Base-by-base conservation (phyloP, 1,139 yeast genomes). In the Blastobotrys raffinosifermentans region DNA sequence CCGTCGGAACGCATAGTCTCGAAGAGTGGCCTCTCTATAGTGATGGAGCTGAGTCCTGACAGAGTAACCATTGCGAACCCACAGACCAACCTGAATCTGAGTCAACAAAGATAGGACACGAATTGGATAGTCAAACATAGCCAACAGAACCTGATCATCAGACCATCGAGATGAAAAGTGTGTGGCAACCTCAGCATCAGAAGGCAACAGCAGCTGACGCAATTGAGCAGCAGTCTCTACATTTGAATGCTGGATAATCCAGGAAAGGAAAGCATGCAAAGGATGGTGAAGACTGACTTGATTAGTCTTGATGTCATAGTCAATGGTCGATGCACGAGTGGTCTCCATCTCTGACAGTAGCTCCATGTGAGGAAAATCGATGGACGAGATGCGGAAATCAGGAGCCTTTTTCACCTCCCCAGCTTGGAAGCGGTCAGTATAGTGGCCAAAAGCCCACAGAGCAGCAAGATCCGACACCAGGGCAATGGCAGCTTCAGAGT, bases 1-100 rank as follows among this genome's bases (percentile, higher is more conserved):
- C 47, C 94, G 71, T 53, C 77, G 67, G 54, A 72, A 86, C 0
- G 96, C 94, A 46, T 77, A 75, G 47, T 91, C 97, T 38, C 97
- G 67, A 34, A 89, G 70, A 5, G 87, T 84, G n/a, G 87, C 74
- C 43, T 76, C 81, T 29, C 84, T 73, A 57, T 91, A 91, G 45
- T 87, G 77, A 48, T 79, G 81, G 48, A 83, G 70, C 54, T 91
- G 97, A 22, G 80, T 78, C 35, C 83, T 70, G 9, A 86, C 77
- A 31, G 91, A 80, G 44, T 76, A 72, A 1, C 89, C 89, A 55
- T 91, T 91, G 56, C 97, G 73, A 3, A 91, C 85, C 97, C 97
- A 91, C 44, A 81, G 74, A 0, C 95, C 94, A 2, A 75, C 70
- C 32, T 77, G 75, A 11, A 87, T 77, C 55, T 91, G 96, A 0